Conservation (phyloP, 805 yeast genomes). For the Huiozyma naganishii region DNA sequence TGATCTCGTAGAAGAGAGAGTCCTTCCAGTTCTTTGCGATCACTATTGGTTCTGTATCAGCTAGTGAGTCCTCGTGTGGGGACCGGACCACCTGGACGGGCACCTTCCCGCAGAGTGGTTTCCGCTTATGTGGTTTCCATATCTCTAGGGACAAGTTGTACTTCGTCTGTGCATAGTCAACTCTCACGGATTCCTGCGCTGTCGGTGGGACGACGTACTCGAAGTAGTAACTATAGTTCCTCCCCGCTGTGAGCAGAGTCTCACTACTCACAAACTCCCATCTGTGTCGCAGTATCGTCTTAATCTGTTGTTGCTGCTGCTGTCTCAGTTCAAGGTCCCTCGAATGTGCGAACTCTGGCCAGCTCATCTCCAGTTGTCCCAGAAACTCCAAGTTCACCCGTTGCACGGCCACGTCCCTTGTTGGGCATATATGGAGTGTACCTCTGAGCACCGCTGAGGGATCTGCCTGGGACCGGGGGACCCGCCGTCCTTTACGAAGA, state of each 20-base stretch:
- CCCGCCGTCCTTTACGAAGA: not conserved
- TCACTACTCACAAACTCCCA: conserved; percentile 2
- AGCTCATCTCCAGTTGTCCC: not conserved
- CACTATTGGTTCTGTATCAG: conserved; percentile 85
- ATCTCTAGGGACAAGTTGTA: conserved; percentile 51
- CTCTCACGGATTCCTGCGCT: conserved; percentile 65
- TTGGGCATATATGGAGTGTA: too few species aligned
- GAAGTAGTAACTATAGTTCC: conserved; percentile 83
- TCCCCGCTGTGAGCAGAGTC: conserved; percentile 51
- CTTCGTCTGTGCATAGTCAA: conserved; percentile 67
- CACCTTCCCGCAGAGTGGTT: not conserved
- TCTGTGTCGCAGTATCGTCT: not conserved
- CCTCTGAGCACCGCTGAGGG: too few species aligned
- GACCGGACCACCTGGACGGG: conserved; percentile 45
- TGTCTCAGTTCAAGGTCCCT: not conserved
- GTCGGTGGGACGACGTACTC: conserved; percentile 78
- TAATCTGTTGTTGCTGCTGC: not conserved
- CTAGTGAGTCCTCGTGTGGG: conserved; percentile 65
- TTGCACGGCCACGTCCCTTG: too few species aligned
- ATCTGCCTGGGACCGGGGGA: conserved; percentile 15
- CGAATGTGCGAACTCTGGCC: not conserved
- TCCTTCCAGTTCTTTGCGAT: conserved; percentile 89
- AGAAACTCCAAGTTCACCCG: too few species aligned
- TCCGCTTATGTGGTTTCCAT: not conserved
- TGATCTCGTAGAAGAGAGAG: conserved; percentile 75